Conservation (phyloP, 2,329 filamentous ascomycete species). For the Colletotrichum nymphaeae region DNA sequence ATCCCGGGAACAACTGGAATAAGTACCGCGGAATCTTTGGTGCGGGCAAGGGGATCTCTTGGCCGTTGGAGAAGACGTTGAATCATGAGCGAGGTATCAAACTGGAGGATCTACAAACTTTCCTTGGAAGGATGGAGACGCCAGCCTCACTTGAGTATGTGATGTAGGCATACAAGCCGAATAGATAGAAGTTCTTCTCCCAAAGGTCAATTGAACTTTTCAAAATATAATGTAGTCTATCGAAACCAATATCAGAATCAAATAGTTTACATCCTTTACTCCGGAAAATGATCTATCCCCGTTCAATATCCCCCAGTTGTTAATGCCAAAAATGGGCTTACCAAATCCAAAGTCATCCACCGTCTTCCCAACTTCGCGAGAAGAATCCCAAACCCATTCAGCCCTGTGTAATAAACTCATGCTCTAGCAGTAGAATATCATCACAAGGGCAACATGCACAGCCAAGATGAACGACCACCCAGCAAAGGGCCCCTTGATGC, state of each 20-base stretch:
- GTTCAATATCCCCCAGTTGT: not conserved
- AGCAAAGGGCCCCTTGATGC: not conserved
- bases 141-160: not conserved
- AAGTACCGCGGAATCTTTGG: conserved; percentile 74
- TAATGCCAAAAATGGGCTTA: not conserved
- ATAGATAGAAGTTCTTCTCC: not conserved
- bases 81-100: conserved; percentile 62
- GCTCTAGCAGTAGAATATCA: not conserved
- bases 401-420: too few relatives aligned
- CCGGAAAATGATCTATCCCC: not conserved
- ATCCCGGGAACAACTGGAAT: conserved; percentile 60
- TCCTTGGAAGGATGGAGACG: conserved; percentile 38
- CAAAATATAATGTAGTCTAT: not conserved
- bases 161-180: not conserved
- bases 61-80: conserved; percentile 64
- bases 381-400: not conserved
- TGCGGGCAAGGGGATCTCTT: conserved; percentile 67
- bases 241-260: not conserved
- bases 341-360: not conserved
- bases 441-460: not conserved
- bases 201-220: too few relatives aligned
- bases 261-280: not conserved
- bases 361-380: too few relatives aligned
- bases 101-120: conserved; percentile 55
- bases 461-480: not conserved